Conservation (phyloP, 495 filamentous ascomycete species). For the Lophiostoma macrostomum region DNA sequence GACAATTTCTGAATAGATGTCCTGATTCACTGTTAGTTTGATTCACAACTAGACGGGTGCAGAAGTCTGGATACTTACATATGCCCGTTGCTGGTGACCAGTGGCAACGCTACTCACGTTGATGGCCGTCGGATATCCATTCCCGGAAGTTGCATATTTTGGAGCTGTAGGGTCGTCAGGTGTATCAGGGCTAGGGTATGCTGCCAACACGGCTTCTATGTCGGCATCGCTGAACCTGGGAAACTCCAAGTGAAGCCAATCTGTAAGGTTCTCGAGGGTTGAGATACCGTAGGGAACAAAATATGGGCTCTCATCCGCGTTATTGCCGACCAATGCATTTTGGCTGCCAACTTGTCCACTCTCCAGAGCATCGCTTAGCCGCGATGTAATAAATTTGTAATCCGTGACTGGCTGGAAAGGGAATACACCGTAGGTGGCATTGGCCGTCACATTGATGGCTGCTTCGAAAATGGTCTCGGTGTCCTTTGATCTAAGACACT, state of each 20-base stretch:
- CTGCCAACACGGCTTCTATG: conserved; percentile 6
- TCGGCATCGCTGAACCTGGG: conserved; percentile 11
- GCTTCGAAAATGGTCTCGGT: conserved; percentile 4
- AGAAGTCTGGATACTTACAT: conserved; percentile 39
- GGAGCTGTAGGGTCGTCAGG: conserved; percentile 1
- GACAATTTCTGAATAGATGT: conserved; percentile 59
- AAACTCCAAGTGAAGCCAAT: conserved; percentile 9
- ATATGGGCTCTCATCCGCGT: conserved; percentile 18
- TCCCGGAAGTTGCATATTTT: conserved; percentile 16
- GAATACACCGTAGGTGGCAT: background rate
- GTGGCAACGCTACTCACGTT: conserved; percentile 42
- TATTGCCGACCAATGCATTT: conserved; percentile 16
- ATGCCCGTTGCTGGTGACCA: conserved; percentile 51
- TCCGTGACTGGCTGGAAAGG: conserved; percentile 16
- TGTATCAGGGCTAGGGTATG: conserved; percentile 12
- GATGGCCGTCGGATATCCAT: conserved; percentile 1
- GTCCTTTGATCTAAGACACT: conserved; percentile 6
- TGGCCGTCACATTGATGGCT: background rate
- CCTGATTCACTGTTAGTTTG: conserved; percentile 37
- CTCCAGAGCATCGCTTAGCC: conserved; percentile 2
- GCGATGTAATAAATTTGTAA: background rate
- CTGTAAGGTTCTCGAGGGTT: conserved; percentile 9
- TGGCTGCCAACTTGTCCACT: conserved; percentile 9
- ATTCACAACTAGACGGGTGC: conserved; percentile 14
- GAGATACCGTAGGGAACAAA: conserved; percentile 11